phyloP scores from a whole-genome alignment of 768 basidiomycete genomes.

The Austroboletus eburneus region DNA sequence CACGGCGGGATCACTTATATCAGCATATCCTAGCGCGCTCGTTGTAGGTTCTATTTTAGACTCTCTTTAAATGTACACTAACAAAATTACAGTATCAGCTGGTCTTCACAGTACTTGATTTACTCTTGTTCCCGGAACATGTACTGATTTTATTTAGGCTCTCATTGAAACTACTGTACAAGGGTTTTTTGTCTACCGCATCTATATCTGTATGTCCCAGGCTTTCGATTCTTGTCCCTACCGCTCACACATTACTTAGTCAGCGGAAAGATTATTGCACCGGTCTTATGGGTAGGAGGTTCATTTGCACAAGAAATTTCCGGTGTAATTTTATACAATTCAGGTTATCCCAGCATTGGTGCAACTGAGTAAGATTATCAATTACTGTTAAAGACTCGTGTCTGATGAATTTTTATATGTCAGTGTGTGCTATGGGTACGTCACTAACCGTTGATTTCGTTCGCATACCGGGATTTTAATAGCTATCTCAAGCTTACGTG shows the following conservation, averaged over 20 bases:
- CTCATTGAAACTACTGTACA: background rate
- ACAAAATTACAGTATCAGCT: background rate
- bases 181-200: conserved; percentile 3
- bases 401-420: background rate
- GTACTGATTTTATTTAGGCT: background rate
- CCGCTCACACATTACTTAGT: background rate
- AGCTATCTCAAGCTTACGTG: conserved; percentile 4
- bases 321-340: too few relatives aligned
- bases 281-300: conserved; percentile 9
- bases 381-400: too few relatives aligned
- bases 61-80: background rate
- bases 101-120: background rate
- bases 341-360: conserved; percentile 2
- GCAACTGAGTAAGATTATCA: conserved; percentile 10
- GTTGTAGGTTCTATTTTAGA: background rate
- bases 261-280: background rate
- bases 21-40: background rate
- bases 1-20: background rate
- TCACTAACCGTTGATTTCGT: too few relatives aligned
- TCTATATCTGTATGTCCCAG: background rate
- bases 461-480: too few relatives aligned
- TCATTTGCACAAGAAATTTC: too few relatives aligned
- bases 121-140: background rate
- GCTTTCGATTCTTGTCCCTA: background rate
- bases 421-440: conserved; percentile 5